Evolutionary conservation across 257 asterid genomes (phyloP).

Genomic region (Perilla frutescens): DNA sequence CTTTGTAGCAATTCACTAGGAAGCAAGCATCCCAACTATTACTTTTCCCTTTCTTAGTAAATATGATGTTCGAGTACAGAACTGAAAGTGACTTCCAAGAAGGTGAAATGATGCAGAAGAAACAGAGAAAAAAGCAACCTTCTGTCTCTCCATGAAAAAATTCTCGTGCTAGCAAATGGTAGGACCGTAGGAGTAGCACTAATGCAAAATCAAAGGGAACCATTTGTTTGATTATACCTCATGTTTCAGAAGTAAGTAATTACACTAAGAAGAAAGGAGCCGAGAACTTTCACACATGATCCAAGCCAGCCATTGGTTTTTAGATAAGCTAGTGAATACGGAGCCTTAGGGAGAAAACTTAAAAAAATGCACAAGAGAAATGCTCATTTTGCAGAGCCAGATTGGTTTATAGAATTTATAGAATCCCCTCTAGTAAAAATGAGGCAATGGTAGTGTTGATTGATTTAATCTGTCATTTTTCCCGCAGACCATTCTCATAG

Average conservation of each 20-base stretch:
- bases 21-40: neutral
- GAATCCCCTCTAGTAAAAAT: neutral
- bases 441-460: neutral
- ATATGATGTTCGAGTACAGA: neutral
- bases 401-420: too few relatives aligned
- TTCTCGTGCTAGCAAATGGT: slow-evolving; percentile 17
- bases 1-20: neutral
- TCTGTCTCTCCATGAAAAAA: neutral
- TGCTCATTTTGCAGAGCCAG: slow-evolving; percentile 4
- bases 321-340: neutral
- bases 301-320: neutral
- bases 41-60: neutral
- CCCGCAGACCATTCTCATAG: neutral
- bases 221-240: neutral
- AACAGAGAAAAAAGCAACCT: neutral
- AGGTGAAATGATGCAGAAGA: too few relatives aligned
- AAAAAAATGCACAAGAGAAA: neutral
- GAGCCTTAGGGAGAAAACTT: neutral
- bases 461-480: neutral
- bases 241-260: neutral
- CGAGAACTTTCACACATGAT: neutral
- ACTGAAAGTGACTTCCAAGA: neutral
- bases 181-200: neutral
- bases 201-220: neutral
- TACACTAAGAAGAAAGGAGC: neutral